phyloP scores from a whole-genome alignment of 2,329 filamentous ascomycete species.

The Claviceps sp. region DNA sequence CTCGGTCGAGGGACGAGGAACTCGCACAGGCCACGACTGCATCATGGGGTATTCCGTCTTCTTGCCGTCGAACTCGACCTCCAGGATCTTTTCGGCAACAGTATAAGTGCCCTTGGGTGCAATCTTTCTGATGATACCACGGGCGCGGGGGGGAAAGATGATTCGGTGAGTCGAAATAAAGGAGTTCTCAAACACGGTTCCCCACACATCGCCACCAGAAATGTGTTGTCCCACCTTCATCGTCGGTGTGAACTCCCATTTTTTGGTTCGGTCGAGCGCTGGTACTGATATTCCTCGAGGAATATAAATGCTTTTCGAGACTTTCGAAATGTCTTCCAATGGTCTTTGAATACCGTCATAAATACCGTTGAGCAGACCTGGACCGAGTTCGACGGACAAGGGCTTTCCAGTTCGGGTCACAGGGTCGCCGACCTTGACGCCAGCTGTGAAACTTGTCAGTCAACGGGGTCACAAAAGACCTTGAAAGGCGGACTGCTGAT shows the following conservation, averaged over 20 bases:
- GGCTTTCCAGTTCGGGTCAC: constrained; percentile 87
- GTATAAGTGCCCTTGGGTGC: constrained; percentile 84
- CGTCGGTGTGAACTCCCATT: constrained; percentile 89
- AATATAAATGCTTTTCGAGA: constrained; percentile 87
- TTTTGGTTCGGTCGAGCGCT: constrained; percentile 77
- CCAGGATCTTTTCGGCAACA: constrained; percentile 84
- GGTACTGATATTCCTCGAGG: constrained; percentile 84
- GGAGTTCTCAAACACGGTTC: constrained; percentile 89
- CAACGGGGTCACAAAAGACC: constrained; percentile 1
- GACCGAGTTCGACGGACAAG: constrained; percentile 90
- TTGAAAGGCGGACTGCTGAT: background rate
- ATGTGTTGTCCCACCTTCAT: constrained; percentile 96
- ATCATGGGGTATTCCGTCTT: constrained; percentile 95
- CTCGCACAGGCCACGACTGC: constrained; percentile 97
- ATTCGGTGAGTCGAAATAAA: constrained; percentile 90
- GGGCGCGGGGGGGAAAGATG: constrained; percentile 74
- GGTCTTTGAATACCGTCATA: constrained; percentile 98
- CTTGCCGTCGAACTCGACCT: constrained; percentile 93
- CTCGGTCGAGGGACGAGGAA: constrained; percentile 82
- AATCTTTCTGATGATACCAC: constrained; percentile 86
- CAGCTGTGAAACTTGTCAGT: constrained; percentile 42
- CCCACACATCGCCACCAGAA: constrained; percentile 91
- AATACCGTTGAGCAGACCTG: constrained; percentile 95
- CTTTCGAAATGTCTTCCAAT: constrained; percentile 66
- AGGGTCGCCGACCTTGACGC: constrained; percentile 90